Evolutionary conservation across 768 basidiomycete genomes (phyloP).

Genomic region (Mycena maculata): DNA sequence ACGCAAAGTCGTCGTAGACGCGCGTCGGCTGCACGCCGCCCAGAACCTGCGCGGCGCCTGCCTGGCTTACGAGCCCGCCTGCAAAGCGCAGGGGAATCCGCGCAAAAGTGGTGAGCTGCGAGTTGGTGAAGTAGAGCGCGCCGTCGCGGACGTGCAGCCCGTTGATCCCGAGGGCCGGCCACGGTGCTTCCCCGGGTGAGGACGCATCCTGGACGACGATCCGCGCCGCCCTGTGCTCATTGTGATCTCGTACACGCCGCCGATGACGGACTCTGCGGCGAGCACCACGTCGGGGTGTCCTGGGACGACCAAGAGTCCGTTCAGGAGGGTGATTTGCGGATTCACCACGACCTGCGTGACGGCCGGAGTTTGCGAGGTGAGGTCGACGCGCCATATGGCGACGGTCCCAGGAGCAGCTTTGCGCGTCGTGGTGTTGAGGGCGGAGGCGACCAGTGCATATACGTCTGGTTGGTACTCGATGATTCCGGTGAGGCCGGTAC

Average conservation of each 20-base stretch:
- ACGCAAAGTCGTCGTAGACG: slow-evolving; percentile 1
- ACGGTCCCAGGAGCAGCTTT: neutral
- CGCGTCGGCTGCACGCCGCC: neutral
- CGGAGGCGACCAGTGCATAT: neutral
- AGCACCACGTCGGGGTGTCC: too few relatives aligned
- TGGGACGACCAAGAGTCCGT: slow-evolving; percentile 1
- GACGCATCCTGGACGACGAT: neutral
- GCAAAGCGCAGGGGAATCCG: neutral
- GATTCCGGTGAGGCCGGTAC: slow-evolving; percentile 1
- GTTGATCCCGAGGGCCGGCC: slow-evolving; percentile 10
- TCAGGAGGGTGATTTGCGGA: neutral
- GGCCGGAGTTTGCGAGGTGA: neutral
- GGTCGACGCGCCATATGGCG: slow-evolving; percentile 2
- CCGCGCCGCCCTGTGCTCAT: neutral
- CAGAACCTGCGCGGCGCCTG: neutral
- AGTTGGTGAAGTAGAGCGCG: slow-evolving; percentile 1
- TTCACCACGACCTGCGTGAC: neutral
- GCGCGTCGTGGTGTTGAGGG: neutral
- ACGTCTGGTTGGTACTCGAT: slow-evolving; percentile 5
- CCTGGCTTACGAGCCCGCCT: neutral
- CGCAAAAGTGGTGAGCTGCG: neutral
- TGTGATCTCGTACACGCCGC: neutral
- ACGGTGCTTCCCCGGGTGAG: neutral
- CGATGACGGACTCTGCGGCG: slow-evolving; percentile 1
- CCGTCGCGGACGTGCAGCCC: neutral